Percentiles rank a stretch among this genome's conserved stretches.
Conservation (phyloP, 2,329 filamentous ascomycete genomes). For the Aspergillus uvarum region DNA sequence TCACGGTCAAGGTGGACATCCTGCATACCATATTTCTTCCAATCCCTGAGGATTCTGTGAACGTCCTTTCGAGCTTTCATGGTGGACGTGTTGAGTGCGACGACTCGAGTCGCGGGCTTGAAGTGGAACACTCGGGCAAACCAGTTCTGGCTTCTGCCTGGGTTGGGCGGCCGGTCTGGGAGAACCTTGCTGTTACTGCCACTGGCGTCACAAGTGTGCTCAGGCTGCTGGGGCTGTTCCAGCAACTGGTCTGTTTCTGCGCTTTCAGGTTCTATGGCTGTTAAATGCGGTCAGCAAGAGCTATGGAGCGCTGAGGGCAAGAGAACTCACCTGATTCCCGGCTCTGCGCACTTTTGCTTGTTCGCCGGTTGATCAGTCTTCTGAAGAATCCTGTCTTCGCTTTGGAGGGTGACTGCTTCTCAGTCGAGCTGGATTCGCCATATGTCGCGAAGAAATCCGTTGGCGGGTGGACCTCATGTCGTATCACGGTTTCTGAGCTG, state of each 20-base stretch:
- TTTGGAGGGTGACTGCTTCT: slow-evolving; percentile 21
- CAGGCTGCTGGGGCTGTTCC: slow-evolving; percentile 16
- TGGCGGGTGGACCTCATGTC: slow-evolving; percentile 26
- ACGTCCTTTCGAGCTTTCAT: slow-evolving; percentile 76
- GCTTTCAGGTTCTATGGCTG: slow-evolving; percentile 9
- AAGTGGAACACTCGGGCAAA: slow-evolving; percentile 84
- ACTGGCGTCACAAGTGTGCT: slow-evolving; percentile 20
- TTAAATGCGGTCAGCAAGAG: not conserved
- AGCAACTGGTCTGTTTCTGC: slow-evolving; percentile 12
- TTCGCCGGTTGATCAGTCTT: slow-evolving; percentile 53
- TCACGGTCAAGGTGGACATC: slow-evolving; percentile 77
- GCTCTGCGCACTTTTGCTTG: slow-evolving; percentile 35
- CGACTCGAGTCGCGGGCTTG: slow-evolving; percentile 72
- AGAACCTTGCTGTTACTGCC: slow-evolving; percentile 13
- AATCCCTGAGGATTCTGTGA: slow-evolving; percentile 71
- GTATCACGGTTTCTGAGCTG: slow-evolving; percentile 26
- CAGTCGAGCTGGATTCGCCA: not conserved
- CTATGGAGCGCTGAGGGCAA: not conserved
- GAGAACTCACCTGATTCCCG: slow-evolving; percentile 41
- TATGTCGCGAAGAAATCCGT: slow-evolving; percentile 4
- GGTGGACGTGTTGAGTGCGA: slow-evolving; percentile 74
- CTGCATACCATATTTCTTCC: slow-evolving; percentile 77
- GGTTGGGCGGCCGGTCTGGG: slow-evolving; percentile 16
- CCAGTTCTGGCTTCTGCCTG: slow-evolving; percentile 69
- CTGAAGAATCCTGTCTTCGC: slow-evolving; percentile 51